Evolutionary conservation across 169 alveolate genomes (phyloP).

Genomic region (Plasmodium coatneyi): DNA sequence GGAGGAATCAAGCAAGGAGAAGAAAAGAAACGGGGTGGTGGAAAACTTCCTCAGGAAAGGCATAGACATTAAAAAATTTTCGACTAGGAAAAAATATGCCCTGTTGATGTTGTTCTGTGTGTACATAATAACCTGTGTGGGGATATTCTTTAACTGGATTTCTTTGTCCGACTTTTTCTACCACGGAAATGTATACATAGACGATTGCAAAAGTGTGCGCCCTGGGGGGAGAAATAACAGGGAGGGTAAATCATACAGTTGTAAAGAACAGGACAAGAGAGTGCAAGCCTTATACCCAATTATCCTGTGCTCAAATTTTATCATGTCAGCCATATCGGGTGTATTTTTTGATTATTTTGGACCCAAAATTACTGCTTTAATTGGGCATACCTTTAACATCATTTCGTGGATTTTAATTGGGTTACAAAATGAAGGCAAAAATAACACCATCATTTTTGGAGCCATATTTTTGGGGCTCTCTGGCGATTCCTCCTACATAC

Average conservation of each 20-base stretch:
- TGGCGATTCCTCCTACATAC: conserved; percentile 54
- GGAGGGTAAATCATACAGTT: conserved; percentile 26
- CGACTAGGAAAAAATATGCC: conserved; percentile 24
- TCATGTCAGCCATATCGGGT: conserved; percentile 81
- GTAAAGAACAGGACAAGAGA: conserved; percentile 80
- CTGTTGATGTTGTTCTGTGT: conserved; percentile 41
- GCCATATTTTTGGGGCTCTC: conserved; percentile 56
- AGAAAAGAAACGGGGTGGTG: background rate
- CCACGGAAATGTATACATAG: conserved; percentile 56
- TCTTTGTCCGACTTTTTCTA: conserved; percentile 61
- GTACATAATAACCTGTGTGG: conserved; percentile 55
- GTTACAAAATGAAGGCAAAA: conserved; percentile 22
- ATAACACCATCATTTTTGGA: conserved; percentile 38
- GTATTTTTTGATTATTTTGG: conserved; percentile 77
- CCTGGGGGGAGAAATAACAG: background rate
- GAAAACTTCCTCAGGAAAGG: background rate
- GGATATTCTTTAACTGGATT: conserved; percentile 69
- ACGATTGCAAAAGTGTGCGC: conserved; percentile 2
- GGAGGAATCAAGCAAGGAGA: background rate
- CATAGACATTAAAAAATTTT: conserved; percentile 41
- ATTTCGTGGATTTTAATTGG: conserved; percentile 78
- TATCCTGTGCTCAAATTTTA: conserved; percentile 75
- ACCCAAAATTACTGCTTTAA: conserved; percentile 75
- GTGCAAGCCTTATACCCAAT: conserved; percentile 79
- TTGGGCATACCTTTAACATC: conserved; percentile 78